Evolutionary conservation across 192 early-diverging fungal genomes (phyloP).

Genomic region (Borealophlyctis nickersoniae): DNA sequence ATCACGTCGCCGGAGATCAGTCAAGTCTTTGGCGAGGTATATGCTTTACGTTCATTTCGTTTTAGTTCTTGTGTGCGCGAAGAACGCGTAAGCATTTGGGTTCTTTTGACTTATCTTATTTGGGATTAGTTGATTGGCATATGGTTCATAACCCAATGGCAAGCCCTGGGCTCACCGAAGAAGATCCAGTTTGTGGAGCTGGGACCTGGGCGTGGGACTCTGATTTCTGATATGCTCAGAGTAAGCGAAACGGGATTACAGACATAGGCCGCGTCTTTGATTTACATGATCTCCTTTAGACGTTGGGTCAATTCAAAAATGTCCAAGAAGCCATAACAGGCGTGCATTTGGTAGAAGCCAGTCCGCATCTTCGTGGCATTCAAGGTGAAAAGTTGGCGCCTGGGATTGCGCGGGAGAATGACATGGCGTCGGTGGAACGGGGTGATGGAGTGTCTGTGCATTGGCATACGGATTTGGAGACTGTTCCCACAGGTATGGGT

Average conservation of each 20-base stretch:
- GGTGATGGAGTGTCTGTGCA: conserved; percentile 19
- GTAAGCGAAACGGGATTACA: conserved; percentile 33
- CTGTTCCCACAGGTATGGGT: conserved; percentile 12
- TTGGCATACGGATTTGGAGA: conserved; percentile 15
- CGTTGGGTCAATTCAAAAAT: conserved; percentile 62
- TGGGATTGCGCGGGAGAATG: conserved; percentile 65
- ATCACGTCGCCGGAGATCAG: conserved; percentile 95
- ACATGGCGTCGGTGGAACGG: conserved; percentile 54
- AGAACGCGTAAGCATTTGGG: neutral
- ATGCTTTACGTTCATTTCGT: neutral
- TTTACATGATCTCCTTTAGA: conserved; percentile 28
- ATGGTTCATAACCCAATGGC: conserved; percentile 86
- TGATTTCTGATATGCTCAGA: conserved; percentile 88
- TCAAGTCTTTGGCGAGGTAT: conserved; percentile 96
- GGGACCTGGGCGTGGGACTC: conserved; percentile 91
- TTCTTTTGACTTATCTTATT: neutral
- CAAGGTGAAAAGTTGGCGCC: conserved; percentile 32
- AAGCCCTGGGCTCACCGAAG: conserved; percentile 51
- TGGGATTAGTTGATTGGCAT: conserved; percentile 76
- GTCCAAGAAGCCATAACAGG: conserved; percentile 59
- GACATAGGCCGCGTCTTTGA: conserved; percentile 1
- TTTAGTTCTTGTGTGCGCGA: neutral
- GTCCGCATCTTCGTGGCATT: conserved; percentile 61
- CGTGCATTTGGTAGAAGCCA: conserved; percentile 84
- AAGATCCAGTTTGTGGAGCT: conserved; percentile 44